Percentiles rank a stretch among this genome's conserved stretches.
These are phyloP conservation scores for Colletotrichum lindemuthianum DNA, from an alignment of 2,329 filamentous ascomycete genomes.

Conservation along the genomic window DNA sequence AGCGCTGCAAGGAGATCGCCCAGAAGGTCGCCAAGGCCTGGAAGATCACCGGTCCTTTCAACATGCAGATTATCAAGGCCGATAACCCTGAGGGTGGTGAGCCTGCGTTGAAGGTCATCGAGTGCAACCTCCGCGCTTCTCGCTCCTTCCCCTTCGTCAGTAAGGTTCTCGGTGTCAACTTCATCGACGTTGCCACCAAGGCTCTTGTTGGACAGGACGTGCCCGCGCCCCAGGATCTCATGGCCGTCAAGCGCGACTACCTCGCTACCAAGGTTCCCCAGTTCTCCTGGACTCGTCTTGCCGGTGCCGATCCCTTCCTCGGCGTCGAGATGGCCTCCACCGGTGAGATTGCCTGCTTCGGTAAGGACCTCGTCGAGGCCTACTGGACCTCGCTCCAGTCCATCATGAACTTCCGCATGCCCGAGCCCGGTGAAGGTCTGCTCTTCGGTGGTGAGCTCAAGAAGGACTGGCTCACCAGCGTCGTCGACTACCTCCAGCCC, in stretches of 20 bases:
- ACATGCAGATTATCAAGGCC: slow-evolving; percentile 99
- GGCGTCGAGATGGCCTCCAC: slow-evolving; percentile 98
- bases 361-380: slow-evolving; percentile 92
- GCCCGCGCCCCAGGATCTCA: slow-evolving; percentile 86
- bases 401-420: slow-evolving; percentile 99
- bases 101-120: slow-evolving; percentile 90
- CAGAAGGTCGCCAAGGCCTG: slow-evolving; percentile 96
- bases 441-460: slow-evolving; percentile 88
- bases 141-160: slow-evolving; percentile 98
- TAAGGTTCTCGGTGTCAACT: slow-evolving; percentile 96
- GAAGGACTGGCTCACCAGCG: slow-evolving; percentile 76
- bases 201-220: slow-evolving; percentile 88
- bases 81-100: slow-evolving; percentile 78
- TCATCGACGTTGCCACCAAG: slow-evolving; percentile 94
- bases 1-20: slow-evolving; percentile 93
- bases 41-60: slow-evolving; percentile 98
- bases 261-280: slow-evolving; percentile 97
- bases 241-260: slow-evolving; percentile 90
- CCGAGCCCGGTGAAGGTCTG: slow-evolving; percentile 92
- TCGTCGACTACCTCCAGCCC: slow-evolving; percentile 87
- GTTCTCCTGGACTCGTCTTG: slow-evolving; percentile 98
- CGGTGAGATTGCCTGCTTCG: slow-evolving; percentile 98
- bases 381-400: slow-evolving; percentile 98
- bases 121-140: slow-evolving; percentile 97
- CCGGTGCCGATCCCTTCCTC: slow-evolving; percentile 95